Conservation (phyloP, 2,329 filamentous ascomycete species). For the Biscogniauxia marginata region DNA sequence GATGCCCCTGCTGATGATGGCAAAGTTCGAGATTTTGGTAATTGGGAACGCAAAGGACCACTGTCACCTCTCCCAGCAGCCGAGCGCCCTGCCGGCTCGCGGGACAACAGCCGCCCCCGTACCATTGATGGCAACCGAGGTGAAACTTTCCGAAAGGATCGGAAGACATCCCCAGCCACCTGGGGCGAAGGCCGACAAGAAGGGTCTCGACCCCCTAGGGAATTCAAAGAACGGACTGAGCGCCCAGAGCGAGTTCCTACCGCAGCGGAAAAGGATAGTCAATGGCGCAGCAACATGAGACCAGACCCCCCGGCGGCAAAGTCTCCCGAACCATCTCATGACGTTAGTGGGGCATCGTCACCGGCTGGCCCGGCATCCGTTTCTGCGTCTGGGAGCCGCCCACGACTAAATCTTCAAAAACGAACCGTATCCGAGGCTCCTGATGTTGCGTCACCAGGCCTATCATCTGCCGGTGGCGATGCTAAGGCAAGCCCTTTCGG, state of each 20-base stretch:
- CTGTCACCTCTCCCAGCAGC: constrained; percentile 66
- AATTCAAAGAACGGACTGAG: constrained; percentile 71
- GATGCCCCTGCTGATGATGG: constrained; percentile 71
- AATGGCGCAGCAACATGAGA: constrained; percentile 90
- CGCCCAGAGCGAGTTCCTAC: constrained; percentile 68
- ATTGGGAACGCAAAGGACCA: constrained; percentile 94
- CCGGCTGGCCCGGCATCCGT: constrained; percentile 53
- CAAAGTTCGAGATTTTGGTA: constrained; percentile 76
- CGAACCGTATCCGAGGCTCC: constrained; percentile 78
- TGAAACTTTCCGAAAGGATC: constrained; percentile 59
- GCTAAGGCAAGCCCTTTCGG: constrained; percentile 92
- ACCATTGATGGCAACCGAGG: constrained; percentile 58
- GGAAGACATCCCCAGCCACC: constrained; percentile 68
- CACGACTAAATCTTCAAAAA: constrained; percentile 85
- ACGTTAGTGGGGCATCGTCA: constrained; percentile 74
- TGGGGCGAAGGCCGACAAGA: constrained; percentile 76
- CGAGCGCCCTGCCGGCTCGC: constrained; percentile 48
- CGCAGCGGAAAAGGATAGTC: constrained; percentile 87
- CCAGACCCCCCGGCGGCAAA: constrained; percentile 65
- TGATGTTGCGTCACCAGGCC: constrained; percentile 50
- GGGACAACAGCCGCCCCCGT: constrained; percentile 55
- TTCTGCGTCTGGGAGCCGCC: constrained; percentile 62
- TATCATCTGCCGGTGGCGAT: constrained; percentile 52
- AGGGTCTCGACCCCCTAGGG: constrained; percentile 75
- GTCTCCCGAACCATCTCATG: constrained; percentile 66